Conservation (phyloP, 2,329 filamentous ascomycete genomes). For the Colletotrichum sublineola region DNA sequence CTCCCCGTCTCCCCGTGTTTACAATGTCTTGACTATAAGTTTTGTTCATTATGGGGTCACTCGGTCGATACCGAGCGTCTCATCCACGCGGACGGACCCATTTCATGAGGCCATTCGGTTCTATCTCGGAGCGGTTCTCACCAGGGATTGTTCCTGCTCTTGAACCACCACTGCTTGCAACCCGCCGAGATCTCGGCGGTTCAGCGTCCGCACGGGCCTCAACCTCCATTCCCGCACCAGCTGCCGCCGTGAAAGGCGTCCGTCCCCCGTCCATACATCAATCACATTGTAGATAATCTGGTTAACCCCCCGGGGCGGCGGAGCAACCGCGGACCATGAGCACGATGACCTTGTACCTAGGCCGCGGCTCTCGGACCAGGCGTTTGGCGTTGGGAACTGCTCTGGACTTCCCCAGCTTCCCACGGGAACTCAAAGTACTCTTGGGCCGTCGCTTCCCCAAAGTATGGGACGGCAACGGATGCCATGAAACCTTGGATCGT, state of each 20-base stretch:
- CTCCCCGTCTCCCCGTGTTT: too few species aligned
- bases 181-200: conserved; percentile 9
- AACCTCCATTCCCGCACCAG: background rate
- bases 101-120: background rate
- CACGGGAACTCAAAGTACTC: background rate
- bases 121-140: background rate
- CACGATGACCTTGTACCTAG: conserved; percentile 1
- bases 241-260: conserved; percentile 22
- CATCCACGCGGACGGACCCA: background rate
- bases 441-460: background rate
- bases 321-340: background rate
- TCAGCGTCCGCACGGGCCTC: conserved; percentile 23
- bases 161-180: conserved; percentile 8
- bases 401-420: conserved; percentile 18
- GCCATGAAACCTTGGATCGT: background rate
- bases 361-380: background rate
- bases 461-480: background rate
- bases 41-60: background rate
- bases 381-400: background rate
- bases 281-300: background rate
- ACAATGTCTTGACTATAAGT: background rate
- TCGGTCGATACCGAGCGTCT: background rate
- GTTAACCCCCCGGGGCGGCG: background rate
- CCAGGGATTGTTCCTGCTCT: conserved; percentile 8
- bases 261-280: background rate